phyloP scores from a whole-genome alignment of 228 moss, liverwort and hornwort species.

The Sphagnum magellanicum region DNA sequence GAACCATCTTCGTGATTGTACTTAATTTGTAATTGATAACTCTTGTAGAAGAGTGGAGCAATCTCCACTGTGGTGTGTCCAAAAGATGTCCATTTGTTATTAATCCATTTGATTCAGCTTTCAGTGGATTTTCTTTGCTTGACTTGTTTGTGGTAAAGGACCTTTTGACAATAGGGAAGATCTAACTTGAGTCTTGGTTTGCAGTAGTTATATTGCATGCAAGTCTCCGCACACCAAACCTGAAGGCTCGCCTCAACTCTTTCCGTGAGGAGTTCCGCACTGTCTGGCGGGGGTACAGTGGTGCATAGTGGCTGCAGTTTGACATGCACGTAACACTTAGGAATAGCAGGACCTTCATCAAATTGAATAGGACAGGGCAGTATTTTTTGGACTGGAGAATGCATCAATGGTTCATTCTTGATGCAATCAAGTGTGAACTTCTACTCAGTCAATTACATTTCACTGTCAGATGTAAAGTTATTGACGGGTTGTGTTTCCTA shows the following conservation, averaged over 20 bases:
- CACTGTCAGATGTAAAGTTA: too few species aligned
- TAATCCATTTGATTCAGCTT: neutral
- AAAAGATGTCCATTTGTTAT: neutral
- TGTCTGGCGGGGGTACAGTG: slow-evolving; percentile 66
- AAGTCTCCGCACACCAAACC: slow-evolving; percentile 68
- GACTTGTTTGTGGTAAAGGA: too few species aligned
- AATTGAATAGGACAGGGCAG: too few species aligned
- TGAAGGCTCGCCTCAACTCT: slow-evolving; percentile 67
- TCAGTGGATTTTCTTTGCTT: neutral
- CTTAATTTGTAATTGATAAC: neutral
- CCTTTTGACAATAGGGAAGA: too few species aligned
- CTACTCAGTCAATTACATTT: too few species aligned
- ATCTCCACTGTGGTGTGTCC: neutral
- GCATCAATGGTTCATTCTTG: too few species aligned
- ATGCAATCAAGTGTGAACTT: too few species aligned
- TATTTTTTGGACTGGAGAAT: too few species aligned
- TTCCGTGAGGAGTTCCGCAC: slow-evolving; percentile 64
- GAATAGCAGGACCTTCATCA: too few species aligned
- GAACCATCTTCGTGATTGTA: neutral
- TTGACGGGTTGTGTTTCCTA: too few species aligned
- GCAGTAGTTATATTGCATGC: slow-evolving; percentile 57
- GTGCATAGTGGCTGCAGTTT: slow-evolving; percentile 18
- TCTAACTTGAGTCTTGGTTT: neutral
- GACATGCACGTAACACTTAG: too few species aligned
- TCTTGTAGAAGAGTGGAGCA: neutral